phyloP scores from a whole-genome alignment of 768 basidiomycete species.

The Psilocybe tampanensis region DNA sequence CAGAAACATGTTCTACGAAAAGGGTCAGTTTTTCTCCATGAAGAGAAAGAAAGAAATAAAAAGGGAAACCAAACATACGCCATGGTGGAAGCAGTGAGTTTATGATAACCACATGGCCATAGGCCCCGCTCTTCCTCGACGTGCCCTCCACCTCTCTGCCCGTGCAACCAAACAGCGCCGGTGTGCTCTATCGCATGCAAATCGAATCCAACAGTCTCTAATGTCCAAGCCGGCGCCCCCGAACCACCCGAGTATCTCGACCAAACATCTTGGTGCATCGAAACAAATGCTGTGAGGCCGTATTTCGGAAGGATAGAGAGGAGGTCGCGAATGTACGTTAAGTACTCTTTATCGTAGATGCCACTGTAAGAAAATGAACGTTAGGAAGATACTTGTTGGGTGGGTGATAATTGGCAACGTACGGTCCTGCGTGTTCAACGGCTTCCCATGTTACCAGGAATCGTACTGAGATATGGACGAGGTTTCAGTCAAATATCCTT shows the following conservation, averaged over 20 bases:
- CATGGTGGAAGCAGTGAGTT: constrained; percentile 92
- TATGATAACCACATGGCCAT: constrained; percentile 95
- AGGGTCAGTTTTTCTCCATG: neutral
- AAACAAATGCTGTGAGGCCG: constrained; percentile 73
- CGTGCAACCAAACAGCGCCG: constrained; percentile 86
- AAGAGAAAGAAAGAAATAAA: neutral
- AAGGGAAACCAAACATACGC: constrained; percentile 59
- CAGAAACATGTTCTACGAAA: constrained; percentile 86
- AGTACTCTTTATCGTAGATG: constrained; percentile 81
- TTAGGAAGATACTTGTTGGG: constrained; percentile 1
- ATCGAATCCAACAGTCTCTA: constrained; percentile 86
- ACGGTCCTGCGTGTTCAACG: constrained; percentile 92
- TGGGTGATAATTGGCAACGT: constrained; percentile 34
- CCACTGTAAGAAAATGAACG: constrained; percentile 54
- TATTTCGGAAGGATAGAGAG: constrained; percentile 72
- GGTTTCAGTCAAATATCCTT: neutral
- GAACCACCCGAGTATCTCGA: constrained; percentile 94
- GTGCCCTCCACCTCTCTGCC: constrained; percentile 77
- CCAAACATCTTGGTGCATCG: constrained; percentile 95
- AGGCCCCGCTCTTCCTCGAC: constrained; percentile 78
- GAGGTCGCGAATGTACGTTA: constrained; percentile 74
- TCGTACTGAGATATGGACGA: constrained; percentile 54
- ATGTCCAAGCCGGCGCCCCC: constrained; percentile 96
- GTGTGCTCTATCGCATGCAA: constrained; percentile 76
- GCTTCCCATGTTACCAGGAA: constrained; percentile 98